Base-by-base conservation (phyloP, 371 early-diverging fungal genomes). In the Mucor irregularis region DNA sequence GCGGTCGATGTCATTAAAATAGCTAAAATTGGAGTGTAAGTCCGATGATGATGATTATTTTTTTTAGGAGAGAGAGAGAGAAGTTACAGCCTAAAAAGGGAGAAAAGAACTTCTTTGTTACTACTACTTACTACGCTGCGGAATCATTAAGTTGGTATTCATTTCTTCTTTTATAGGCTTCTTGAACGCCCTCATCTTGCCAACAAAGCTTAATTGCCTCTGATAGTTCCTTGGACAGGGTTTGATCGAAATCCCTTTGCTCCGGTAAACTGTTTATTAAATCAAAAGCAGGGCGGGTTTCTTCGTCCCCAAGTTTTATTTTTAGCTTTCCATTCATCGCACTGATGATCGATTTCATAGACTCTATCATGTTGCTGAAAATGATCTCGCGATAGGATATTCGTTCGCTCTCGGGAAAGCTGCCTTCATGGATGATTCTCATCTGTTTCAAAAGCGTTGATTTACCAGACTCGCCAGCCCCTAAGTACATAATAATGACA, bases 401-500 rank as follows among this genome's bases (percentile, higher is more conserved):
- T 35, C 90, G 83, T 68, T 96, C 98, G 31, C 91, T 90, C 26
- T 76, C 66, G 48, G 89, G 82, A 76, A 94, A 98, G 3, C 96
- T 94, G 47, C 83, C 88, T 61, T 90, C 94, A 69, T 98, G 97
- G 58, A 98, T 98, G 42, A 96, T 81, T 70, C 91, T 90, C 96
- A 98, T 96, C 67, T 98, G 97, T 68, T 98, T 98, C 40, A 98
- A 70, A 57, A 98, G 90, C 7, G 98, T 98, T 34, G 91, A 90
- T 79, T 98, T 98, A 21, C 98, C 98, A 6, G 95, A 94, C 75
- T 97, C 98, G 55, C 97, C 96, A 21, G 96, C 94, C 56, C 98
- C 96, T 94, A n/a, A n/a, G n/a, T n/a, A n/a, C n/a, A n/a, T n/a
- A n/a, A n/a, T n/a, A n/a, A n/a, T n/a, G n/a, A n/a, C n/a, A n/a